These are phyloP conservation scores for Toxoplasma gondii DNA, from an alignment of 169 alveolate genomes.

Conservation along the genomic window DNA sequence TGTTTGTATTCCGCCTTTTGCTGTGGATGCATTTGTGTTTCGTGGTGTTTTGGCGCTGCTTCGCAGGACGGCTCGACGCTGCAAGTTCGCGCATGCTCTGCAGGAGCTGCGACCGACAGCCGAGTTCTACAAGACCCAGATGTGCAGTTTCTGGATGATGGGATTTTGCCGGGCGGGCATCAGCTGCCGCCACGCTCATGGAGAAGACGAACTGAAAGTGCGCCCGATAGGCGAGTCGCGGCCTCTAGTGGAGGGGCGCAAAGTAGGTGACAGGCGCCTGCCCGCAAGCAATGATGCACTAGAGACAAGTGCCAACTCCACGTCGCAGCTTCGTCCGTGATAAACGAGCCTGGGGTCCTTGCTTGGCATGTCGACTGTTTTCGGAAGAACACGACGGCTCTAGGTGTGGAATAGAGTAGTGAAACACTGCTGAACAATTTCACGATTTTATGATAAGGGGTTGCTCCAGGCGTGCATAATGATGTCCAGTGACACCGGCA, in stretches of 20 bases:
- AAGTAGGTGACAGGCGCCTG: neutral
- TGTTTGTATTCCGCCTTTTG: neutral
- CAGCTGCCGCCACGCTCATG: conserved; percentile 65
- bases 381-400: no score
- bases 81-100: conserved; percentile 68
- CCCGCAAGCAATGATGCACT: neutral
- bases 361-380: no score
- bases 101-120: conserved; percentile 59
- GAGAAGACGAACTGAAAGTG: conserved; percentile 49
- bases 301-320: neutral
- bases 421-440: no score
- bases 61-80: conserved; percentile 50
- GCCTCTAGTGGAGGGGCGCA: neutral
- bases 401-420: no score
- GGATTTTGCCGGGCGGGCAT: conserved; percentile 55
- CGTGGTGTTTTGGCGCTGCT: neutral
- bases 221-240: neutral
- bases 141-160: conserved; percentile 58
- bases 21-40: neutral
- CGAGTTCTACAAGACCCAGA: conserved; percentile 62
- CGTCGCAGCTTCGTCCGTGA: no score
- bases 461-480: no score
- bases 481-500: no score
- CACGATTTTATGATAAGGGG: no score
- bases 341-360: no score